A percentile compares a stretch with the other conserved stretches of the same genome.
Evolutionary conservation across 371 early-diverging fungal species (phyloP).

Genomic region (Haplosporangium sp.): DNA sequence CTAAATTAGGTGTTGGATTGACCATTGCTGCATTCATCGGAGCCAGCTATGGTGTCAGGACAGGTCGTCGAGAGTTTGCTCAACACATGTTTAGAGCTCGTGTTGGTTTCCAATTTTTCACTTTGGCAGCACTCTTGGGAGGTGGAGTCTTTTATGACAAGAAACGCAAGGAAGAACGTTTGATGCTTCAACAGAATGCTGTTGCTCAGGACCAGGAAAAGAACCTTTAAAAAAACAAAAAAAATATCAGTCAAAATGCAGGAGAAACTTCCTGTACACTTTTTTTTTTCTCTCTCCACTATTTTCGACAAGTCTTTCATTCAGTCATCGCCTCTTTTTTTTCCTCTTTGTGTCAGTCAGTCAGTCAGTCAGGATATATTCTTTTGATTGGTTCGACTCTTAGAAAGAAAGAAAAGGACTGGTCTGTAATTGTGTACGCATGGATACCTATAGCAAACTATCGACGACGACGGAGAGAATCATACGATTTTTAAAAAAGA

Average conservation of each 20-base stretch:
- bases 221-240: constrained; percentile 2
- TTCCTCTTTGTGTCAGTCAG: too few species aligned
- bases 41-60: constrained; percentile 55
- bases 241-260: too few species aligned
- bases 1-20: constrained; percentile 42
- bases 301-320: too few species aligned
- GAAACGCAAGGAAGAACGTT: constrained; percentile 55
- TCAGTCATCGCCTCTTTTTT: too few species aligned
- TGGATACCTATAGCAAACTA: not conserved
- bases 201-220: constrained; percentile 17
- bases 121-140: constrained; percentile 49
- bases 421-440: not conserved
- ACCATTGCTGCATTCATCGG: constrained; percentile 55
- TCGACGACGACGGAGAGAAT: not conserved
- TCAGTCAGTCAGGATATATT: too few species aligned
- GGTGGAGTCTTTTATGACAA: constrained; percentile 52
- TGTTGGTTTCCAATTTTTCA: constrained; percentile 56
- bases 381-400: too few species aligned
- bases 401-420: too few species aligned
- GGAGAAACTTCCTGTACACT: too few species aligned
- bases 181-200: constrained; percentile 33
- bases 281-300: too few species aligned
- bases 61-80: constrained; percentile 56
- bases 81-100: constrained; percentile 57
- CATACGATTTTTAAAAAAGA: not conserved